Percentiles rank a stretch among this genome's conserved stretches.
Conservation (phyloP, 1,284 basidiomycete genomes). For the Papiliotrema nemorosa region DNA sequence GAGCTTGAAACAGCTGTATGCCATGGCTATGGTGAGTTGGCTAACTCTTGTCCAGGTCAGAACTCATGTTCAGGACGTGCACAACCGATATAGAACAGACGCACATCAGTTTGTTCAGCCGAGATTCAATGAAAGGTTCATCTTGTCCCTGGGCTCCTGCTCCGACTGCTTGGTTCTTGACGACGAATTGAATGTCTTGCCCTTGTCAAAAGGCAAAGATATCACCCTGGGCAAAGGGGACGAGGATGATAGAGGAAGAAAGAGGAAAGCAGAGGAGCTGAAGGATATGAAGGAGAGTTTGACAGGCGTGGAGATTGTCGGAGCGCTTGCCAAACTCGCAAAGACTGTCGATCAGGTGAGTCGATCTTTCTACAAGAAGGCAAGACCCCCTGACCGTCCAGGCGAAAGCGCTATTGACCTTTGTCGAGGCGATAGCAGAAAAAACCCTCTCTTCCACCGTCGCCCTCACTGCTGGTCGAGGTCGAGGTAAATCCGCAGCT, state of each 20-base stretch:
- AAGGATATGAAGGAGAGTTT: constrained; percentile 77
- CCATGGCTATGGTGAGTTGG: constrained; percentile 85
- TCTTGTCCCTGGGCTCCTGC: constrained; percentile 86
- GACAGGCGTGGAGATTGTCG: constrained; percentile 79
- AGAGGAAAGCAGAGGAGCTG: constrained; percentile 58
- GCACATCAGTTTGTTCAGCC: constrained; percentile 86
- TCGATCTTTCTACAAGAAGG: background rate
- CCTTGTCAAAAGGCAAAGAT: constrained; percentile 93
- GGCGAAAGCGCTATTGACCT: constrained; percentile 82
- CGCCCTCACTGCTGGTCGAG: constrained; percentile 88
- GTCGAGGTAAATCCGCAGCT: constrained; percentile 95
- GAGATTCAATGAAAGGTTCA: constrained; percentile 98
- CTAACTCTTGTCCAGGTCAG: background rate
- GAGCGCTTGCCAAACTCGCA: constrained; percentile 85
- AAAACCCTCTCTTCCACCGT: constrained; percentile 94
- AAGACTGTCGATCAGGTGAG: constrained; percentile 84
- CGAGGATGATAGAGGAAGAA: constrained; percentile 43
- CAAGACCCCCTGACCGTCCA: constrained; percentile 17
- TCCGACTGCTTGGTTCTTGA: constrained; percentile 90
- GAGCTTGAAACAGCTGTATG: constrained; percentile 87
- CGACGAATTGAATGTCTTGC: constrained; percentile 96
- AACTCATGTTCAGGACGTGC: constrained; percentile 68
- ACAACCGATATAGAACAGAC: constrained; percentile 85
- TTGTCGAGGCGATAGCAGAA: constrained; percentile 85
- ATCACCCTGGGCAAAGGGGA: constrained; percentile 56